Evolutionary conservation across 2,329 filamentous ascomycete species (phyloP).

Genomic region (Calonectria hawksworthii): DNA sequence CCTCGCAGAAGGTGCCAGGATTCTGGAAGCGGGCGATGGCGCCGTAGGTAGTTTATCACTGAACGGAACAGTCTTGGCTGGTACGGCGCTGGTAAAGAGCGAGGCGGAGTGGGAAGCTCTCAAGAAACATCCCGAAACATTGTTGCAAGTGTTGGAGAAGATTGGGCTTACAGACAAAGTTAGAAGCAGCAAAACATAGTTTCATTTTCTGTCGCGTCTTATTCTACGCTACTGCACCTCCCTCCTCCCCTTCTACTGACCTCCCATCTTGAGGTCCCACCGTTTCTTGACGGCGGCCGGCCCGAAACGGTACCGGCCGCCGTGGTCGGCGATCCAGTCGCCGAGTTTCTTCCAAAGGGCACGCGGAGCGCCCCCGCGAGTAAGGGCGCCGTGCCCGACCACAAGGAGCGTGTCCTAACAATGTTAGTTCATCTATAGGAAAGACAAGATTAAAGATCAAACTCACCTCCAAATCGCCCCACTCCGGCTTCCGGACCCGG

Average conservation of each 20-base stretch:
- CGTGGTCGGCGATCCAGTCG: slow-evolving; percentile 64
- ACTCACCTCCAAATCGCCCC: slow-evolving; percentile 75
- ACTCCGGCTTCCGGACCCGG: slow-evolving; percentile 76
- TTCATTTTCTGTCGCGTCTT: background rate
- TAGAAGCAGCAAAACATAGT: background rate
- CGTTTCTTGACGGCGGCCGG: slow-evolving; percentile 71
- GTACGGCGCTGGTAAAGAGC: slow-evolving; percentile 74
- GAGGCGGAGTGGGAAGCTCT: slow-evolving; percentile 70
- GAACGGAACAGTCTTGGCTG: slow-evolving; percentile 75
- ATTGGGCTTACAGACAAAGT: slow-evolving; percentile 49
- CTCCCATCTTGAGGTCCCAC: slow-evolving; percentile 57
- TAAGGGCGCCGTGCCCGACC: background rate
- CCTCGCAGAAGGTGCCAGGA: slow-evolving; percentile 61
- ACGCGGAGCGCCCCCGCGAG: background rate
- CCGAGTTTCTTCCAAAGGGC: slow-evolving; percentile 71
- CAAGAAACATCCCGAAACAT: slow-evolving; percentile 49
- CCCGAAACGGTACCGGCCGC: slow-evolving; percentile 72
- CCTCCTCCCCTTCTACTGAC: background rate
- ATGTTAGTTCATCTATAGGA: background rate
- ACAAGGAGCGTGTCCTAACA: background rate
- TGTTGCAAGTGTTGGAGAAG: slow-evolving; percentile 41
- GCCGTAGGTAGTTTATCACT: slow-evolving; percentile 62
- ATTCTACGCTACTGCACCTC: background rate
- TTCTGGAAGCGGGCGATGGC: slow-evolving; percentile 46
- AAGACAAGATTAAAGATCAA: background rate